Conservation (phyloP, 345 rosid species). For the Aquilaria malaccensis region DNA sequence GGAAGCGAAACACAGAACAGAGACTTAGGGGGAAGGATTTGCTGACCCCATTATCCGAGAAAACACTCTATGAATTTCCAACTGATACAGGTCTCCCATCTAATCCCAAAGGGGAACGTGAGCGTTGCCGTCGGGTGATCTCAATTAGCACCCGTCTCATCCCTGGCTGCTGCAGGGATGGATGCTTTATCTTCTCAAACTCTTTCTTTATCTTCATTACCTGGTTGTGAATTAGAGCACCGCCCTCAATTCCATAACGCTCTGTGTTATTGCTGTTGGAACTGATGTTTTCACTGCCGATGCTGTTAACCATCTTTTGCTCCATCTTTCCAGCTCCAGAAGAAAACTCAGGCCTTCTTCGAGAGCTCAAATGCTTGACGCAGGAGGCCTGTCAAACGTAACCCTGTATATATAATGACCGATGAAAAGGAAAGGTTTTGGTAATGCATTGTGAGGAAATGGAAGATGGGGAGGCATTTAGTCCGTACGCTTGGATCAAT, state of each 20-base stretch:
- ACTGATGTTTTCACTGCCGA: not conserved
- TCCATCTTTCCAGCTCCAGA: too few relatives aligned
- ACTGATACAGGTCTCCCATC: conserved; percentile 40
- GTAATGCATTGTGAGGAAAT: conserved; percentile 8
- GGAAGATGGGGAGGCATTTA: conserved; percentile 9
- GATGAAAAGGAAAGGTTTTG: conserved; percentile 10
- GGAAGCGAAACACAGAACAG: not conserved
- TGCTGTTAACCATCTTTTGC: too few relatives aligned
- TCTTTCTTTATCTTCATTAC: conserved; percentile 57
- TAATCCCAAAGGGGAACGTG: conserved; percentile 56
- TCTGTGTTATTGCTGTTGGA: conserved; percentile 9
- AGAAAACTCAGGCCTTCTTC: too few relatives aligned
- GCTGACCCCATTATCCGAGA: not conserved
- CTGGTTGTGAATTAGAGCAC: conserved; percentile 49
- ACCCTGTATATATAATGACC: not conserved
- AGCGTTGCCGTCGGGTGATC: conserved; percentile 27
- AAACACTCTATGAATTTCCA: conserved; percentile 21
- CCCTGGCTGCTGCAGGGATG: conserved; percentile 39
- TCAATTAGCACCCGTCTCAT: conserved; percentile 26
- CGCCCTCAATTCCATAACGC: conserved; percentile 1
- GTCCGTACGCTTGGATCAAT: not conserved
- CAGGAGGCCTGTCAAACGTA: conserved; percentile 15
- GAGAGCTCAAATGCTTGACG: conserved; percentile 3
- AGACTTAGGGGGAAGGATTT: not conserved
- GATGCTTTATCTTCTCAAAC: conserved; percentile 40